Conservation (phyloP, 83 land plant genomes). For the Picea abies region DNA sequence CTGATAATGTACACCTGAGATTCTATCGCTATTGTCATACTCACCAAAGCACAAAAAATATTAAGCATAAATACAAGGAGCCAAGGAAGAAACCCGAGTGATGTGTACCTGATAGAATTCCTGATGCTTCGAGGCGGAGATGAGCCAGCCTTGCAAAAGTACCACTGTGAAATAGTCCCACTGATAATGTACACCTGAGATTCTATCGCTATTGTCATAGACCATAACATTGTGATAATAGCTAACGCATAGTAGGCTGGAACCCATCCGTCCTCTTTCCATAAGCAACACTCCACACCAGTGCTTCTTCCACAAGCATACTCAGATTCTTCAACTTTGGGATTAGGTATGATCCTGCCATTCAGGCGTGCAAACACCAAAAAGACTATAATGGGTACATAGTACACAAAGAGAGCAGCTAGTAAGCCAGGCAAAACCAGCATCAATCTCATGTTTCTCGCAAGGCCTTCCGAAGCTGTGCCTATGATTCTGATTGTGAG, state of each 20-base stretch:
- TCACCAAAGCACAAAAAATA: neutral
- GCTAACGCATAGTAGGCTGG: conserved; percentile 81
- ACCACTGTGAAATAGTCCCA: conserved; percentile 94
- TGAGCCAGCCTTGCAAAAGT: conserved; percentile 59
- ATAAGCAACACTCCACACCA: conserved; percentile 70
- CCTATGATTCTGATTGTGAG: conserved; percentile 67
- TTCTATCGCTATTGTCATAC: conserved; percentile 54
- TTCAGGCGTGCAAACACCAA: conserved; percentile 72
- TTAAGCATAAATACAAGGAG: neutral
- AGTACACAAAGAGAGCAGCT: conserved; percentile 49
- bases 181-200: conserved; percentile 84
- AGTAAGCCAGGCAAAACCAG: conserved; percentile 63
- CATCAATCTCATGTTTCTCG: conserved; percentile 64
- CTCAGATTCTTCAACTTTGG: conserved; percentile 31
- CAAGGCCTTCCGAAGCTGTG: conserved; percentile 69
- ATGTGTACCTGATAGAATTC: conserved; percentile 74
- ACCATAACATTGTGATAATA: conserved; percentile 82
- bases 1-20: conserved; percentile 84
- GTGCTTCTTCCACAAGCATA: conserved; percentile 36
- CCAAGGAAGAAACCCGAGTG: neutral
- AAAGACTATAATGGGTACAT: conserved; percentile 77
- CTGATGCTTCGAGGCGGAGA: conserved; percentile 47
- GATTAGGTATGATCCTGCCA: conserved; percentile 69
- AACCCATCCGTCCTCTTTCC: conserved; percentile 92
- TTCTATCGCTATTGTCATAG: conserved; percentile 61